phyloP scores from a whole-genome alignment of 345 rosid genomes.

The Linum trigynum region DNA sequence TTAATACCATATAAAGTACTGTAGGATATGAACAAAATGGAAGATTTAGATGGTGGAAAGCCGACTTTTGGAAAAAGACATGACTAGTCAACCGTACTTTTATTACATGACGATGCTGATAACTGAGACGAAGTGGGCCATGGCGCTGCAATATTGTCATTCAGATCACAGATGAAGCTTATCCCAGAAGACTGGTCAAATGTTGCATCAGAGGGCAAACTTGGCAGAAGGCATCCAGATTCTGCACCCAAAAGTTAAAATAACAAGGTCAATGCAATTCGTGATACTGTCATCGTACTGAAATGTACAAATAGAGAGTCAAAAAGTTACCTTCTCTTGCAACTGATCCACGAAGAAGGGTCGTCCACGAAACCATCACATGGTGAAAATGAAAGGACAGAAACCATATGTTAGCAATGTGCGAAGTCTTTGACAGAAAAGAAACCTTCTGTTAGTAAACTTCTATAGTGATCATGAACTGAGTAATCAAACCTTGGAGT shows the following conservation, averaged over 20 bases:
- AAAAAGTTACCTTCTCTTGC: constrained; percentile 53
- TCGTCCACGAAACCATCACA: constrained; percentile 3
- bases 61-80: neutral
- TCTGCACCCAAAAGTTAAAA: constrained; percentile 23
- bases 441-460: neutral
- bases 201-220: constrained; percentile 96
- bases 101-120: constrained; percentile 67
- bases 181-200: constrained; percentile 61
- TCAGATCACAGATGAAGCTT: constrained; percentile 92
- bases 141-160: constrained; percentile 91
- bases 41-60: neutral
- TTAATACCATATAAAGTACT: neutral
- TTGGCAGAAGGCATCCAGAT: constrained; percentile 90
- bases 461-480: neutral
- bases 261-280: no score
- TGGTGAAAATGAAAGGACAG: constrained; percentile 11
- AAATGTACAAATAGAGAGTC: neutral
- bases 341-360: constrained; percentile 31
- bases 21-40: neutral
- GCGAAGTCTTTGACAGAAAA: neutral
- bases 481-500: constrained; percentile 59
- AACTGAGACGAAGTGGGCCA: constrained; percentile 56
- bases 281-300: no score
- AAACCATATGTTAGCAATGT: constrained; percentile 16
- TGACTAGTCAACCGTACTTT: constrained; percentile 30